A percentile compares a stretch with the other conserved stretches of the same genome.
Conservation (phyloP, 1,284 basidiomycete genomes). For the Ganoderma resinaceum region DNA sequence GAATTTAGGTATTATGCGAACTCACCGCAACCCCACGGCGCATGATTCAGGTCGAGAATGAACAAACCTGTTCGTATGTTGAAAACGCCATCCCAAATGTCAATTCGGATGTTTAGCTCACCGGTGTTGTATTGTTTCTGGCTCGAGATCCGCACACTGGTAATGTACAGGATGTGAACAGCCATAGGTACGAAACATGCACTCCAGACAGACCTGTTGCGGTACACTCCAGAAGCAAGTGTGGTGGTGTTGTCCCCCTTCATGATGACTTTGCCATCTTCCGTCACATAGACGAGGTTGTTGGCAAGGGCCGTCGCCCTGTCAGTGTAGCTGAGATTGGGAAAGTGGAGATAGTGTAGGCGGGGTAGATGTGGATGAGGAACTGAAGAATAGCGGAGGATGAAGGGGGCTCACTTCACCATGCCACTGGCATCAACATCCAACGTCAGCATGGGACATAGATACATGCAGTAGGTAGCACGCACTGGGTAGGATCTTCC, state of each 20-base stretch:
- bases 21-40: constrained; percentile 78
- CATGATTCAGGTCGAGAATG: constrained; percentile 70
- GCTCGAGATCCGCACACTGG: constrained; percentile 68
- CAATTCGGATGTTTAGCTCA: neutral
- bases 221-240: constrained; percentile 56
- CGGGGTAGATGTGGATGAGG: neutral
- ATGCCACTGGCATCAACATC: constrained; percentile 52
- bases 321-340: constrained; percentile 57
- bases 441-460: constrained; percentile 22
- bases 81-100: neutral
- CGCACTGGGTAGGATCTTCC: constrained; percentile 71
- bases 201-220: constrained; percentile 57
- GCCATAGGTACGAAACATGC: neutral
- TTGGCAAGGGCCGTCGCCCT: constrained; percentile 52
- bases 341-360: neutral
- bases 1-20: constrained; percentile 6
- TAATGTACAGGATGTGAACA: neutral
- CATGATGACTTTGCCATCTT: constrained; percentile 71
- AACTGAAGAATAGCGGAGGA: too few relatives aligned
- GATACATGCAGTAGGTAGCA: constrained; percentile 16
- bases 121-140: constrained; percentile 65
- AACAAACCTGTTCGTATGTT: constrained; percentile 48
- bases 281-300: constrained; percentile 59
- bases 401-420: constrained; percentile 57
- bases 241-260: constrained; percentile 71